A percentile compares a stretch with the other conserved stretches of the same genome.
These are phyloP conservation scores for Hymenotorrendiella dingleyae DNA, from an alignment of 2,329 filamentous ascomycete genomes.

Conservation along the genomic window DNA sequence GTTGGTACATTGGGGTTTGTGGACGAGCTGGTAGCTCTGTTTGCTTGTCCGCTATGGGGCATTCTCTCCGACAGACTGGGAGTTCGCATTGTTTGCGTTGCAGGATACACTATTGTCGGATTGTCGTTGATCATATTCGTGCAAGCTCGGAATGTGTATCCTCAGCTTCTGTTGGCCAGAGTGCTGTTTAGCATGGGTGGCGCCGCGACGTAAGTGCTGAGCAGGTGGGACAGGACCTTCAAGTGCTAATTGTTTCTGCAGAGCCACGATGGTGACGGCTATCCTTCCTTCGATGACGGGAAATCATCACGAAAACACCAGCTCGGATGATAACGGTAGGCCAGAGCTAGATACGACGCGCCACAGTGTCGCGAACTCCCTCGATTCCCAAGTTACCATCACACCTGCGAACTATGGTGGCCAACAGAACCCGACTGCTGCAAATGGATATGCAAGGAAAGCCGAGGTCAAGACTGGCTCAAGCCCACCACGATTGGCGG, in stretches of 20 bases:
- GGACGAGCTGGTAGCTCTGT: conserved; percentile 74
- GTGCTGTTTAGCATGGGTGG: conserved; percentile 86
- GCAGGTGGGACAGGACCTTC: neutral
- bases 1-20: conserved; percentile 81
- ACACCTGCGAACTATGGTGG: conserved; percentile 53
- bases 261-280: conserved; percentile 93
- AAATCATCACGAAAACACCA: conserved; percentile 27
- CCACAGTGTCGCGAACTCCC: conserved; percentile 58
- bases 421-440: conserved; percentile 4
- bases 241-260: conserved; percentile 26
- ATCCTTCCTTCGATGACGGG: conserved; percentile 70
- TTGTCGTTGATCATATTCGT: conserved; percentile 74
- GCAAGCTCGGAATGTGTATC: conserved; percentile 81
- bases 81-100: conserved; percentile 64
- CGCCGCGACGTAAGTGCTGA: conserved; percentile 64
- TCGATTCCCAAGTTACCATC: conserved; percentile 70
- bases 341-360: conserved; percentile 34
- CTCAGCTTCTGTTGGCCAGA: conserved; percentile 76
- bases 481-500: conserved; percentile 62
- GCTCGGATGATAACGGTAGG: conserved; percentile 17
- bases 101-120: conserved; percentile 79
- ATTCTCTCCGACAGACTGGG: conserved; percentile 71
- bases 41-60: conserved; percentile 77
- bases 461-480: conserved; percentile 30
- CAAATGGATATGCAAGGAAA: conserved; percentile 11